Percentiles rank a stretch among this genome's conserved stretches.
Conservation (phyloP, 495 filamentous ascomycete species). For the Baudoinia panamericana region DNA sequence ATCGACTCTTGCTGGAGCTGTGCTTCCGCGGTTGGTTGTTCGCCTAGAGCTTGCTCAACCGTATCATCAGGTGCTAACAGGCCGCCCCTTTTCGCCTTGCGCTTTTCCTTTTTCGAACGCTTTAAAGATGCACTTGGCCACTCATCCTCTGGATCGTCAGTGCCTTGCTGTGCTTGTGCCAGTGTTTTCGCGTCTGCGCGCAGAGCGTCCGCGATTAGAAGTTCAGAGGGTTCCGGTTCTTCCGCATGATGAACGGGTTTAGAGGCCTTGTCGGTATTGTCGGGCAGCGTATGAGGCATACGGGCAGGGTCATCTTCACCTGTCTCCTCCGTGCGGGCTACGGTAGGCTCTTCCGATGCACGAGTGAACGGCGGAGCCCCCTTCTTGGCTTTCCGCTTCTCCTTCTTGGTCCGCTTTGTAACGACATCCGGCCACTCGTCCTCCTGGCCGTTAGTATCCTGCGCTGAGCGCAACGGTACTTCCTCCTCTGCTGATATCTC, state of each 20-base stretch:
- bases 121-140: not conserved
- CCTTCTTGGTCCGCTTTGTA: slow-evolving; percentile 1
- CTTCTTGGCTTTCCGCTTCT: slow-evolving; percentile 7
- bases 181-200: no score
- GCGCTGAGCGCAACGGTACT: no score
- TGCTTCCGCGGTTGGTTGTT: not conserved
- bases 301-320: no score
- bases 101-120: slow-evolving; percentile 5
- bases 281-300: no score
- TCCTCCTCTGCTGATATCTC: no score
- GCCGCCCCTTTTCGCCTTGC: slow-evolving; percentile 4
- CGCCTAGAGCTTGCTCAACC: no score
- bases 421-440: not conserved
- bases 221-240: no score
- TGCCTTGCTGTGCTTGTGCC: no score
- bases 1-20: not conserved
- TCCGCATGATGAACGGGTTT: no score
- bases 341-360: not conserved
- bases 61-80: not conserved
- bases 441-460: not conserved
- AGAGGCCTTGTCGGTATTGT: no score
- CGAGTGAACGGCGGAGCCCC: not conserved
- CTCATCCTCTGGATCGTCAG: not conserved
- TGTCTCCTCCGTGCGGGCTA: no score
- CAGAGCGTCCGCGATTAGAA: no score